phyloP scores from a whole-genome alignment of 495 filamentous ascomycete species.

The Podospora pseudopauciseta region DNA sequence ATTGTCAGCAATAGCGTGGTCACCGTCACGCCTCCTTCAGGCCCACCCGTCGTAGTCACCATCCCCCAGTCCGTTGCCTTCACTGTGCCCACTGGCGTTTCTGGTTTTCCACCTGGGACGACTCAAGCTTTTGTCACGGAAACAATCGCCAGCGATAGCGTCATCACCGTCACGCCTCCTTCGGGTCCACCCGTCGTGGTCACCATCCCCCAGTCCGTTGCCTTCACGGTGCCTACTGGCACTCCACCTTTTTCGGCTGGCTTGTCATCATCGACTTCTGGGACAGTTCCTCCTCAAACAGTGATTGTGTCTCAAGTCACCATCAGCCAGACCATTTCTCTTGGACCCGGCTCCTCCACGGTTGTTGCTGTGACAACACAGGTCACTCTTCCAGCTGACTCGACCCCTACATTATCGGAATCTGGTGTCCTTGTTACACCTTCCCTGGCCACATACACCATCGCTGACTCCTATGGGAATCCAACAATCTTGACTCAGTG shows the following conservation, averaged over 20 bases:
- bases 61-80: not conserved
- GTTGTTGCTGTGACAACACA: slow-evolving; percentile 21
- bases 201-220: not conserved
- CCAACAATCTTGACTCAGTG: slow-evolving; percentile 22
- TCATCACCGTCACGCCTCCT: not conserved
- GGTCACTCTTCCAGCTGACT: slow-evolving; percentile 15
- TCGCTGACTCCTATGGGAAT: slow-evolving; percentile 20
- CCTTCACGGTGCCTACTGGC: not conserved
- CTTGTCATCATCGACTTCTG: not conserved
- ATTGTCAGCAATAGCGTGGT: not conserved
- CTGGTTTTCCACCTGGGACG: not conserved
- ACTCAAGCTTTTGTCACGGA: not conserved
- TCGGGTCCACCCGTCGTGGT: not conserved
- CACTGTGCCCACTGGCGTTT: not conserved
- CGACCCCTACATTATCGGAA: not conserved
- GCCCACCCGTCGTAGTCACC: not conserved
- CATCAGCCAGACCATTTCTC: slow-evolving; percentile 24
- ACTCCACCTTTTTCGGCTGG: not conserved
- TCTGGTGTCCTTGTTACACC: slow-evolving; percentile 16
- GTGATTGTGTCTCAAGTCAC: slow-evolving; percentile 25
- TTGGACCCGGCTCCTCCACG: slow-evolving; percentile 22
- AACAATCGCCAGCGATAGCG: not conserved
- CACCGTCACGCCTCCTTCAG: not conserved
- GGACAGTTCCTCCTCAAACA: not conserved
- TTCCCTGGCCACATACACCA: slow-evolving; percentile 20